Conservation (phyloP, 2,329 filamentous ascomycete species). For the Colletotrichum sp. region DNA sequence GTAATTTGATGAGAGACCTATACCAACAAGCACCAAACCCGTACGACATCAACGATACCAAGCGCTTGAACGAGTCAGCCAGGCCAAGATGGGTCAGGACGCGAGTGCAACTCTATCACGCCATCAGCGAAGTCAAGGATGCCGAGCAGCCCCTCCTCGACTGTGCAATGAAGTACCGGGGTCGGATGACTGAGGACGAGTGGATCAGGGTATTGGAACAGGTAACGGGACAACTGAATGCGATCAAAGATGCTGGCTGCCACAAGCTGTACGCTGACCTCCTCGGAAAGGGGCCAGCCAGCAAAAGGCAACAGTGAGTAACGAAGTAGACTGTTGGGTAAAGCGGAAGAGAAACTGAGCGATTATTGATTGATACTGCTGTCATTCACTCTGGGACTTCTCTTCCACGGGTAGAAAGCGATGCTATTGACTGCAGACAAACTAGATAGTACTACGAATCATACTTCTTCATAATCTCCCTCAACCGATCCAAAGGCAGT, state of each 20-base stretch:
- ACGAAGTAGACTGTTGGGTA: neutral
- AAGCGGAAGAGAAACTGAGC: neutral
- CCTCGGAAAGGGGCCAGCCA: neutral
- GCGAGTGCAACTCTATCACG: neutral
- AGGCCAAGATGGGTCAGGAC: neutral
- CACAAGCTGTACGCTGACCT: neutral
- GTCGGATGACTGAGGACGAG: neutral
- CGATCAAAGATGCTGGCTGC: neutral
- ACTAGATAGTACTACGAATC: neutral
- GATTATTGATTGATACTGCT: neutral
- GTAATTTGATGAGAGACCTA: neutral
- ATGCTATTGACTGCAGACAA: neutral
- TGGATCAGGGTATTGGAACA: neutral
- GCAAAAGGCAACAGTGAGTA: neutral
- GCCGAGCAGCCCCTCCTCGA: neutral
- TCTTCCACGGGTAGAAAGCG: neutral
- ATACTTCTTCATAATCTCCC: slow-evolving; percentile 48
- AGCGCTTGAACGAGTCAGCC: neutral
- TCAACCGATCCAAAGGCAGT: slow-evolving; percentile 51
- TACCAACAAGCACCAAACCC: neutral
- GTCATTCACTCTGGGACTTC: neutral
- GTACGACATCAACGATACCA: neutral
- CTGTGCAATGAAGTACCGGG: neutral
- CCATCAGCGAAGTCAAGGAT: fast-evolving
- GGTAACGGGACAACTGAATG: neutral